phyloP scores from a whole-genome alignment of 371 early-diverging fungal species.

The Cokeromyces recurvatus region DNA sequence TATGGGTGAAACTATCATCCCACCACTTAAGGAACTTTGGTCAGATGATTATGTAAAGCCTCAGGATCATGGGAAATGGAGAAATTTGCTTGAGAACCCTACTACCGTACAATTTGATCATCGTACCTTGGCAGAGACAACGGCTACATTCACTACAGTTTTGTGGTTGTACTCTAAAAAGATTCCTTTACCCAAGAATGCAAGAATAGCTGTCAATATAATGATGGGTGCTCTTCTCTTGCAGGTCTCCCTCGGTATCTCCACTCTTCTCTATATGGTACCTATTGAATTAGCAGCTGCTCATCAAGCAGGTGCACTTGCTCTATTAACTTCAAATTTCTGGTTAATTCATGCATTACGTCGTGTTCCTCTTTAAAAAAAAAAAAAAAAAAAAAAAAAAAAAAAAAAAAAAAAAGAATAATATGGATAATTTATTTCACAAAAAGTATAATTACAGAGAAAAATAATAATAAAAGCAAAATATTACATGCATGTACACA shows the following conservation, averaged over 20 bases:
- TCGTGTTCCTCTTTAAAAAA: constrained; percentile 47
- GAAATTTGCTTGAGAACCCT: constrained; percentile 90
- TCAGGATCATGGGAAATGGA: constrained; percentile 57
- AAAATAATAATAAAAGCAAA: too few relatives aligned
- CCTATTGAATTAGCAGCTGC: constrained; percentile 90
- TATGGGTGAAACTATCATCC: constrained; percentile 79
- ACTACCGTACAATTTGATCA: constrained; percentile 95
- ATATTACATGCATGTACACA: too few relatives aligned
- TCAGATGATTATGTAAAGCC: constrained; percentile 47
- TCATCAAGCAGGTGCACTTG: constrained; percentile 92
- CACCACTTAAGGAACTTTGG: constrained; percentile 70
- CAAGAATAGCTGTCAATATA: constrained; percentile 60
- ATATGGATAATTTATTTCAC: too few relatives aligned
- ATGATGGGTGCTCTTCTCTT: constrained; percentile 67
- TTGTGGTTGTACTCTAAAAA: constrained; percentile 70
- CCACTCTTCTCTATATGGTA: constrained; percentile 87
- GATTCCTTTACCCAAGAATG: constrained; percentile 66
- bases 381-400: too few relatives aligned
- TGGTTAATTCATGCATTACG: constrained; percentile 78
- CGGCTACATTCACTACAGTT: constrained; percentile 62
- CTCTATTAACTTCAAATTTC: constrained; percentile 76
- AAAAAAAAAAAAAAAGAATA: too few relatives aligned
- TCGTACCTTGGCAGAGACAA: constrained; percentile 80
- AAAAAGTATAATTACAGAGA: too few relatives aligned
- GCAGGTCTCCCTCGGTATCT: constrained; percentile 86